Evolutionary conservation across 176 grass and related monocot genomes (phyloP).

Genomic region (Avena sativa): DNA sequence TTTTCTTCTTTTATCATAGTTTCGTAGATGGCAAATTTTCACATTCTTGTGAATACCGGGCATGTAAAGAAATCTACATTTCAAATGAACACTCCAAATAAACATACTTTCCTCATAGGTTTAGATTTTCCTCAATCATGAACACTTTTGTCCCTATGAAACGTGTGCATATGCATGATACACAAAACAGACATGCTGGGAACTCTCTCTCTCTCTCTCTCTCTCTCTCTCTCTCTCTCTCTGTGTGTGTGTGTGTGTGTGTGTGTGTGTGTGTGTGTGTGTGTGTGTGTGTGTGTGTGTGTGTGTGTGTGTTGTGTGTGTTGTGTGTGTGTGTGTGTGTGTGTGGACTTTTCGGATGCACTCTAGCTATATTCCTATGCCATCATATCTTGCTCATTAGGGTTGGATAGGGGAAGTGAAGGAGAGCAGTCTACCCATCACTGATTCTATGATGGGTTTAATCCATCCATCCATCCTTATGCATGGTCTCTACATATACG

Average conservation of each 20-base stretch:
- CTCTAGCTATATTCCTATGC: background rate
- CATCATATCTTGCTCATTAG: slow-evolving; percentile 58
- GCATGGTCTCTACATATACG: slow-evolving; percentile 33
- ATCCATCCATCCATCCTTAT: slow-evolving; percentile 47
- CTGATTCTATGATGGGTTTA: slow-evolving; percentile 83
- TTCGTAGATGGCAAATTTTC: no score
- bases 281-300: no score
- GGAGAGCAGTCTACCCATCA: slow-evolving; percentile 47
- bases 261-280: no score
- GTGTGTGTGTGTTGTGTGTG: no score
- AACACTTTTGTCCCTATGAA: background rate
- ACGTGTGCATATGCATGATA: background rate
- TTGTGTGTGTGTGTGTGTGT: no score
- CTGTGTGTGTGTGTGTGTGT: no score
- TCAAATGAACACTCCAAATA: no score
- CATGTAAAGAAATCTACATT: no score
- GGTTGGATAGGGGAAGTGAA: slow-evolving; percentile 25
- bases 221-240: background rate
- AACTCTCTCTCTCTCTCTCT: background rate
- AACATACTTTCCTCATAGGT: background rate
- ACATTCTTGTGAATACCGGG: no score
- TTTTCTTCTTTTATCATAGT: no score
- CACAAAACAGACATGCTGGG: no score
- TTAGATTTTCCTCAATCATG: background rate
- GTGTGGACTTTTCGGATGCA: slow-evolving; percentile 37